Percentiles rank a stretch among this genome's conserved stretches.
phyloP scores from a whole-genome alignment of 345 rosid species.

The Dipteronia dyeriana region DNA sequence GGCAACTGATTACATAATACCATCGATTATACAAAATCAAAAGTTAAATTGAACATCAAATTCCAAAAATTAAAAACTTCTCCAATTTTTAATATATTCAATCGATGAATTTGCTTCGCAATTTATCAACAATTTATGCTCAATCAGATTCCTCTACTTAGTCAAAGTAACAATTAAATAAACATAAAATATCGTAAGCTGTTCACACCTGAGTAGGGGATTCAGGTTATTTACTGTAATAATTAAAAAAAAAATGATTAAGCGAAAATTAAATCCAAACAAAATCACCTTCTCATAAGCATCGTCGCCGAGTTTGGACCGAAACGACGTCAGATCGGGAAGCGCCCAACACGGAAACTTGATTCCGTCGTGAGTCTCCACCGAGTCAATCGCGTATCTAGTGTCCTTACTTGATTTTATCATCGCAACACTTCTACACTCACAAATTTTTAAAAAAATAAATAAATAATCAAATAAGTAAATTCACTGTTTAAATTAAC shows the following conservation, averaged over 20 bases:
- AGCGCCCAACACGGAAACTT: constrained; percentile 83
- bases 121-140: not conserved
- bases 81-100: not conserved
- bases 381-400: constrained; percentile 73
- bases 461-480: not conserved
- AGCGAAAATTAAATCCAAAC: not conserved
- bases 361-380: constrained; percentile 79
- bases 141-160: not conserved
- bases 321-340: constrained; percentile 70
- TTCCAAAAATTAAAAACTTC: not conserved
- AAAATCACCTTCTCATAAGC: constrained; percentile 61
- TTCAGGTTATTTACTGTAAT: too few relatives aligned
- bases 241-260: too few relatives aligned
- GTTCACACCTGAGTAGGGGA: too few relatives aligned
- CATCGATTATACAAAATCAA: not conserved
- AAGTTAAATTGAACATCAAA: not conserved
- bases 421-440: constrained; percentile 64
- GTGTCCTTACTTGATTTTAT: constrained; percentile 80
- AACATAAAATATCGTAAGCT: too few relatives aligned
- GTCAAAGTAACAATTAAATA: too few relatives aligned
- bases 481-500: not conserved
- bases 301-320: constrained; percentile 46
- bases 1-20: not conserved
- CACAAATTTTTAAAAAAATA: not conserved
- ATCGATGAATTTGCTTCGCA: not conserved